These are phyloP conservation scores for Acanthamoeba divionensis DNA, from an alignment of 208 protist genomes.

Conservation along the genomic window DNA sequence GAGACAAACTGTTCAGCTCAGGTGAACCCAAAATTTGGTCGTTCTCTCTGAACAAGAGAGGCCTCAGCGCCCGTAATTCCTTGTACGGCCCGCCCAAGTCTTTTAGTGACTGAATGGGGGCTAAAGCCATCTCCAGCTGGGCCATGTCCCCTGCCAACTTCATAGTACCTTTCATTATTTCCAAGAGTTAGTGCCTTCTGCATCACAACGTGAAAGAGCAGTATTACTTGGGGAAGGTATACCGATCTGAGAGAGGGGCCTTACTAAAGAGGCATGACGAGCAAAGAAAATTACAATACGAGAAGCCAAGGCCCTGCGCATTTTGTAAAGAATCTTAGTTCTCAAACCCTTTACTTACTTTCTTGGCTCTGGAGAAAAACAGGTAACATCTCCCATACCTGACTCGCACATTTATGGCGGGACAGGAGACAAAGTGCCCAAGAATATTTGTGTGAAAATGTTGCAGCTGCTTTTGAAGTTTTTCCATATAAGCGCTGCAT, in stretches of 20 bases:
- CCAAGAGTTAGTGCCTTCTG: not conserved
- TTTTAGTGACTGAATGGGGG: slow-evolving; percentile 11
- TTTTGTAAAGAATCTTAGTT: not conserved
- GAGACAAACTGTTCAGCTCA: not conserved
- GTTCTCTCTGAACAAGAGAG: slow-evolving; percentile 9
- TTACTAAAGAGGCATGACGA: not conserved
- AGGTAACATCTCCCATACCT: not conserved
- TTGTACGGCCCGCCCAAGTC: slow-evolving; percentile 38
- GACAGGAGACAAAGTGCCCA: not conserved
- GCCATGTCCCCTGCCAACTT: slow-evolving; percentile 46
- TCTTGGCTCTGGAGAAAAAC: not conserved
- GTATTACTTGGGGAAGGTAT: not conserved
- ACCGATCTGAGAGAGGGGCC: slow-evolving; percentile 43
- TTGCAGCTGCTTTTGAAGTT: slow-evolving; percentile 37
- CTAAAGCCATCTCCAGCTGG: slow-evolving; percentile 26
- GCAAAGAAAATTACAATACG: slow-evolving; percentile 7
- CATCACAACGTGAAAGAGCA: not conserved
- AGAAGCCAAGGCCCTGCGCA: not conserved
- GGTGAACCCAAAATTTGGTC: slow-evolving; percentile 25
- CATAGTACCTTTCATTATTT: not conserved
- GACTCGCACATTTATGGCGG: not conserved
- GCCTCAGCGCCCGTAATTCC: not conserved
- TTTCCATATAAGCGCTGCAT: slow-evolving; percentile 7
- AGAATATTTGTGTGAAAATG: slow-evolving; percentile 18
- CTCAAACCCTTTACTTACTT: not conserved